Base-by-base conservation (phyloP, 1,284 basidiomycete species). In the Mixia osmundae region DNA sequence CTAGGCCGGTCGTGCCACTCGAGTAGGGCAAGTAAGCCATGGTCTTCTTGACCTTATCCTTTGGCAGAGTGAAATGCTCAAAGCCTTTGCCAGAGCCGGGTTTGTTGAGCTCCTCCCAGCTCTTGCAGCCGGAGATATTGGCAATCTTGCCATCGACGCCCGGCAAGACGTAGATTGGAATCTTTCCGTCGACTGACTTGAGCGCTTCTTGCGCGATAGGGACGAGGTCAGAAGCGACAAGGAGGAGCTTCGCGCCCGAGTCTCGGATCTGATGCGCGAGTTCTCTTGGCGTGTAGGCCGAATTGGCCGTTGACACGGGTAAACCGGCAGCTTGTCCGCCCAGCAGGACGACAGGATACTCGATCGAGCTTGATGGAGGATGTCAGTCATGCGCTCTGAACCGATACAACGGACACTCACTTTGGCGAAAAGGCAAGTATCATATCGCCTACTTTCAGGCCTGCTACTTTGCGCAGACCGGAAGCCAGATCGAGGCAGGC, bases 91-190 rank as follows among this genome's bases (percentile, higher is more conserved):
- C 31, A 2, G 40, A 40, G n/a, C 26, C 33, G 14, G 22, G 5
- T 8, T 20, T 14, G 5, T 30, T 25, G 14, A 47, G 32, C 20
- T 36, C 25, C 16, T 33, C 29, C 23, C 34, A 43, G 21, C 30
- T 30, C 27, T 28, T 36, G 18, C 41, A 21, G 1, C 41, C 43
- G 3, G 20, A 14, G 11, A 35, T 26, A 12, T 40, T 20, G 9
- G 29, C 19, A 10, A 45, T 4, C 7, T 26, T 14, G 3, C 45
- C 45, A 7, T 38, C 32, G 2, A 35, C 26, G 0, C 31, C 41
- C 7, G 45, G 45, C 3, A 47, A 23, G 15, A 45, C 45, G 26
- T 25, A 47, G 4, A 47, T 38, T 14, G n/a, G 10, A 19, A 35
- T 26, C 14, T 24, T 10, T 15, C 40, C 5, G 4, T 36, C 36